phyloP scores from a whole-genome alignment of 768 basidiomycete species.

The Tylopilus subfusipes region DNA sequence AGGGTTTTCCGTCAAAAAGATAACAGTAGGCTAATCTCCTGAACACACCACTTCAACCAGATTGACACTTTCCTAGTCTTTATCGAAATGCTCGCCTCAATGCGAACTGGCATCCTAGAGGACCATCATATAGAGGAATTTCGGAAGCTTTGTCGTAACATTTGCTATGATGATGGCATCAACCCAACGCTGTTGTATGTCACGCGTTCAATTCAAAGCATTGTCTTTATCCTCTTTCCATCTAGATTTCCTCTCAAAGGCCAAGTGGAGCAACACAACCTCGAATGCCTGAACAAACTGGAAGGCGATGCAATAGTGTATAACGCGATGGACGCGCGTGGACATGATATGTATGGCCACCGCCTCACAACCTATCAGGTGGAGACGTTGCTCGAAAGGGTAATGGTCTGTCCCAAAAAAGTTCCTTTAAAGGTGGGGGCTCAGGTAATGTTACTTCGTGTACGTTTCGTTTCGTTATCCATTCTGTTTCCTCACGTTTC shows the following conservation, averaged over 20 bases:
- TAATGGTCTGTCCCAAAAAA: slow-evolving; percentile 42
- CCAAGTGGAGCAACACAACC: slow-evolving; percentile 26
- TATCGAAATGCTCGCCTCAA: slow-evolving; percentile 95
- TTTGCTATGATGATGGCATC: slow-evolving; percentile 75
- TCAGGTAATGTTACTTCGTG: slow-evolving; percentile 72
- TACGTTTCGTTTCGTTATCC: slow-evolving; percentile 8
- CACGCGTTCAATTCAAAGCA: neutral
- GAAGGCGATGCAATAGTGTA: slow-evolving; percentile 34
- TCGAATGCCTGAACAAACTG: slow-evolving; percentile 16
- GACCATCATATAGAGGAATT: slow-evolving; percentile 66
- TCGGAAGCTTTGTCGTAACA: slow-evolving; percentile 55
- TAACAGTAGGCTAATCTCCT: slow-evolving; percentile 33
- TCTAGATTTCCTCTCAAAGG: slow-evolving; percentile 28
- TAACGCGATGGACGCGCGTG: slow-evolving; percentile 43
- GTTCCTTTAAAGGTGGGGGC: slow-evolving; percentile 60
- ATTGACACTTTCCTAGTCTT: slow-evolving; percentile 52
- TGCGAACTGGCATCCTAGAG: slow-evolving; percentile 84
- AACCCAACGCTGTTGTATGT: slow-evolving; percentile 86
- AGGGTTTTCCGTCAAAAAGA: slow-evolving; percentile 76
- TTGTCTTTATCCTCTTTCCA: neutral
- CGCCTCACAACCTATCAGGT: slow-evolving; percentile 32
- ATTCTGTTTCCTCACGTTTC: neutral
- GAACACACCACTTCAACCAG: neutral
- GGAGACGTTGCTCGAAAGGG: slow-evolving; percentile 39
- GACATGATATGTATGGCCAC: slow-evolving; percentile 36